These are phyloP conservation scores for Daldinia childiae DNA, from an alignment of 495 filamentous ascomycete species.

Conservation along the genomic window DNA sequence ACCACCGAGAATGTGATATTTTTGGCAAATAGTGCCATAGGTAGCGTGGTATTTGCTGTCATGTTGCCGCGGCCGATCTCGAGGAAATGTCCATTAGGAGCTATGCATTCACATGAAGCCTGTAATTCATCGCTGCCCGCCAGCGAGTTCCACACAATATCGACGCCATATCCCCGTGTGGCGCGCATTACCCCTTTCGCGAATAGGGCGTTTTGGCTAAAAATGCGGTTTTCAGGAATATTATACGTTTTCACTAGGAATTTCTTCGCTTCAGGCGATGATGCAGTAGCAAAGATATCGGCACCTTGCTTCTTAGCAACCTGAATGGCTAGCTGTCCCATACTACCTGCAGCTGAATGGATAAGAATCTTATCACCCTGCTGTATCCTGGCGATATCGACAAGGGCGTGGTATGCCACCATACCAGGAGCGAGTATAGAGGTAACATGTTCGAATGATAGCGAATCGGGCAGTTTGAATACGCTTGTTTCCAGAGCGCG, in stretches of 20 bases:
- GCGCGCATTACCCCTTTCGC: slow-evolving; percentile 6
- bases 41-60: not conserved
- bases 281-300: slow-evolving; percentile 10
- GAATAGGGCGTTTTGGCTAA: not conserved
- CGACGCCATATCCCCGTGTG: slow-evolving; percentile 11
- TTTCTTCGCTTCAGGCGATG: slow-evolving; percentile 4
- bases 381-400: slow-evolving; percentile 6
- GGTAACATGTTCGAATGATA: slow-evolving; percentile 9
- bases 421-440: slow-evolving; percentile 10
- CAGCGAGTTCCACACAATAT: slow-evolving; percentile 9
- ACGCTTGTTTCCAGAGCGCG: slow-evolving; percentile 10
- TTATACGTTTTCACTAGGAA: not conserved
- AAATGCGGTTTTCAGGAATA: slow-evolving; percentile 16
- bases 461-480: slow-evolving; percentile 11
- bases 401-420: slow-evolving; percentile 6
- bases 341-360: slow-evolving; percentile 5
- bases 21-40: slow-evolving; percentile 6
- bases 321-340: slow-evolving; percentile 16
- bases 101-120: slow-evolving; percentile 9
- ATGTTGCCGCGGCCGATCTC: slow-evolving; percentile 12
- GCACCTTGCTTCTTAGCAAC: slow-evolving; percentile 12
- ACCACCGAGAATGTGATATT: slow-evolving; percentile 12
- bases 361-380: slow-evolving; percentile 16
- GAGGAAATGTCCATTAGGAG: slow-evolving; percentile 10
- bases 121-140: slow-evolving; percentile 1